These are phyloP conservation scores for Kluyveromyces nonfermentans DNA, from an alignment of 805 yeast genomes.

Conservation along the genomic window DNA sequence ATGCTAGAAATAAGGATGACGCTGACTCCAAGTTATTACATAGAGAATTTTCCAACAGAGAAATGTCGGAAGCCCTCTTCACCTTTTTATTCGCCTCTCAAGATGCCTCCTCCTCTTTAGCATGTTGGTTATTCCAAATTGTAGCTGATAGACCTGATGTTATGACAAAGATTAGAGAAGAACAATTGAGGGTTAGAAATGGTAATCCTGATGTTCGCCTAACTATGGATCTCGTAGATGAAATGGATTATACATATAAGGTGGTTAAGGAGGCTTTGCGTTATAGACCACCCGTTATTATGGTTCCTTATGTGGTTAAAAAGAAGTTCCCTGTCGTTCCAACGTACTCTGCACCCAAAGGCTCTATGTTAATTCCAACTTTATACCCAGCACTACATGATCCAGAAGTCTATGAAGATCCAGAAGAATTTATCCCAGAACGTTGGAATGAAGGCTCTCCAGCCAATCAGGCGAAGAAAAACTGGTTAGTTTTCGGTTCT, in stretches of 20 bases:
- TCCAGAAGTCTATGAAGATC: conserved; percentile 91
- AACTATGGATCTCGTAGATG: conserved; percentile 63
- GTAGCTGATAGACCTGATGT: conserved; percentile 94
- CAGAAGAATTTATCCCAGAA: conserved; percentile 91
- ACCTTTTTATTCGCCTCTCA: conserved; percentile 96
- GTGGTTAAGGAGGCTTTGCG: conserved; percentile 90
- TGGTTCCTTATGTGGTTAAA: conserved; percentile 96
- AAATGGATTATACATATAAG: conserved; percentile 81
- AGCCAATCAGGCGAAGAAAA: conserved; percentile 68
- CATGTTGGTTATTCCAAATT: conserved; percentile 97
- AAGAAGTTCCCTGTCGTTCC: conserved; percentile 75
- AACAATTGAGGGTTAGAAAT: conserved; percentile 74
- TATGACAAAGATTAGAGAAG: conserved; percentile 76
- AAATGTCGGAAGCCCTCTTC: conserved; percentile 92
- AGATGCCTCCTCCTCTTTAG: conserved; percentile 94
- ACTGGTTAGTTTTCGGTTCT: conserved; percentile 95
- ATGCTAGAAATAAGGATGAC: conserved; percentile 42
- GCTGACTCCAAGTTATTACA: conserved; percentile 50
- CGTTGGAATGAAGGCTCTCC: conserved; percentile 81
- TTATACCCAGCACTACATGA: conserved; percentile 94
- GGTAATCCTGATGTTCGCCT: conserved; percentile 60
- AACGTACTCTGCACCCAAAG: conserved; percentile 88
- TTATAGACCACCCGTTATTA: conserved; percentile 93
- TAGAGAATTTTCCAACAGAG: conserved; percentile 80
- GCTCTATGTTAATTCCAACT: conserved; percentile 94